A percentile compares a stretch with the other conserved stretches of the same genome.
These are phyloP conservation scores for Dalechampia spathulata DNA, from an alignment of 441 rosid genomes.

Conservation along the genomic window DNA sequence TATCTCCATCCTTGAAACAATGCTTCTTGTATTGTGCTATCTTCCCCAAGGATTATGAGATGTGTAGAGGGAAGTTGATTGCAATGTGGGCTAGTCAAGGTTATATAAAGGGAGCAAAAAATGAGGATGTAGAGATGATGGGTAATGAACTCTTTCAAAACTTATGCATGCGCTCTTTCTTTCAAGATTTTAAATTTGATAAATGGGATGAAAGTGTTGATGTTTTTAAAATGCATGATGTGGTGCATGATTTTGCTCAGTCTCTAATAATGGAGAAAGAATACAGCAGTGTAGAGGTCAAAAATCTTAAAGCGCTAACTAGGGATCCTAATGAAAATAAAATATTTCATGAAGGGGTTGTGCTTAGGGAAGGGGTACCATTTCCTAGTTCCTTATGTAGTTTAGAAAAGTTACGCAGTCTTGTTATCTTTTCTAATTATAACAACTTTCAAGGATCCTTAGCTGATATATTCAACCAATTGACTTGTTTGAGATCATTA, in stretches of 20 bases:
- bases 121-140: not conserved
- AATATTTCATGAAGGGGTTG: not conserved
- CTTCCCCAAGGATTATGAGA: slow-evolving; percentile 2
- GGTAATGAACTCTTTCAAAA: not conserved
- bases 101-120: not conserved
- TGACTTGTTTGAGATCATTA: not conserved
- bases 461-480: not conserved
- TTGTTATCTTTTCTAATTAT: not conserved
- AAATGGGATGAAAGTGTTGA: not conserved
- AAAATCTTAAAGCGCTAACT: not conserved
- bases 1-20: not conserved
- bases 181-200: not conserved
- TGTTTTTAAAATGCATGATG: slow-evolving; percentile 5
- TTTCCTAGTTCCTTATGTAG: not conserved
- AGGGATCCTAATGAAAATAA: too few relatives aligned
- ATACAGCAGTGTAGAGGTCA: not conserved
- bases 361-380: not conserved
- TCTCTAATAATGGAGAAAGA: not conserved
- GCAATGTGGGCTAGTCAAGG: slow-evolving; percentile 7
- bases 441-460: not conserved
- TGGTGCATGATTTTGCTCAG: slow-evolving; percentile 9
- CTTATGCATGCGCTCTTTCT: not conserved
- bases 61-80: not conserved
- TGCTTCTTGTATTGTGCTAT: slow-evolving; percentile 9
- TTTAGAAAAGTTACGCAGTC: not conserved